Percentiles rank a stretch among this genome's conserved stretches.
These are phyloP conservation scores for Naganishia liquefaciens DNA, from an alignment of 1,284 basidiomycete species.

Conservation along the genomic window DNA sequence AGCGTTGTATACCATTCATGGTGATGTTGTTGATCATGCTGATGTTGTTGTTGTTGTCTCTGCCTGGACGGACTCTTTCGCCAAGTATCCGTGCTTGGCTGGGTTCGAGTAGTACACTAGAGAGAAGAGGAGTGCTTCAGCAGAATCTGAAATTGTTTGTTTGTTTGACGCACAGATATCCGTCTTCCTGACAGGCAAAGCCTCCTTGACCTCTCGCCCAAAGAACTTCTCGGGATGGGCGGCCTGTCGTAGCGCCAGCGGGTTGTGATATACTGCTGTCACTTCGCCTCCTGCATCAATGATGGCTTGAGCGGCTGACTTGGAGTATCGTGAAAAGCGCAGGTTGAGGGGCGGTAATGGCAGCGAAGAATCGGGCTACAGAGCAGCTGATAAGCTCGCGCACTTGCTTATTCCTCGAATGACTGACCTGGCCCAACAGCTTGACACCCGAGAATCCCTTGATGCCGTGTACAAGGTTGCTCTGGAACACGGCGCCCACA, in stretches of 20 bases:
- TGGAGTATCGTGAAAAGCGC: conserved; percentile 79
- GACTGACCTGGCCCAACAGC: conserved; percentile 72
- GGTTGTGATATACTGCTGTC: conserved; percentile 90
- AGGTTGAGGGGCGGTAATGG: conserved; percentile 70
- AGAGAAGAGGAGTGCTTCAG: conserved; percentile 25
- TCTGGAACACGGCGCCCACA: conserved; percentile 76
- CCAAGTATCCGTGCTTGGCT: conserved; percentile 53
- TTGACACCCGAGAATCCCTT: conserved; percentile 79
- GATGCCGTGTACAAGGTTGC: conserved; percentile 83
- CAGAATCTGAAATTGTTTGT: conserved; percentile 29
- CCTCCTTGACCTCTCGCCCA: conserved; percentile 65
- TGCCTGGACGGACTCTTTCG: conserved; percentile 35
- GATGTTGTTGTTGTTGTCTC: conserved; percentile 1
- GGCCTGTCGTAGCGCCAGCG: conserved; percentile 76
- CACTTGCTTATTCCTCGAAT: conserved; percentile 8
- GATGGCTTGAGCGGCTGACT: conserved; percentile 80
- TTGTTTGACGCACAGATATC: conserved; percentile 69
- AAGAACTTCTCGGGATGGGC: conserved; percentile 60
- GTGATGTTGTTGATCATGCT: conserved; percentile 2
- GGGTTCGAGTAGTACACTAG: conserved; percentile 54
- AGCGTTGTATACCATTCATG: background rate
- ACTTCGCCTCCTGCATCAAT: conserved; percentile 80
- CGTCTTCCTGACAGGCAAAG: conserved; percentile 76
- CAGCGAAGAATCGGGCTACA: conserved; percentile 59
- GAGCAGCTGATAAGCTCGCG: conserved; percentile 22